Evolutionary conservation across 768 basidiomycete species (phyloP).

Genomic region (Russula ochroleuca): DNA sequence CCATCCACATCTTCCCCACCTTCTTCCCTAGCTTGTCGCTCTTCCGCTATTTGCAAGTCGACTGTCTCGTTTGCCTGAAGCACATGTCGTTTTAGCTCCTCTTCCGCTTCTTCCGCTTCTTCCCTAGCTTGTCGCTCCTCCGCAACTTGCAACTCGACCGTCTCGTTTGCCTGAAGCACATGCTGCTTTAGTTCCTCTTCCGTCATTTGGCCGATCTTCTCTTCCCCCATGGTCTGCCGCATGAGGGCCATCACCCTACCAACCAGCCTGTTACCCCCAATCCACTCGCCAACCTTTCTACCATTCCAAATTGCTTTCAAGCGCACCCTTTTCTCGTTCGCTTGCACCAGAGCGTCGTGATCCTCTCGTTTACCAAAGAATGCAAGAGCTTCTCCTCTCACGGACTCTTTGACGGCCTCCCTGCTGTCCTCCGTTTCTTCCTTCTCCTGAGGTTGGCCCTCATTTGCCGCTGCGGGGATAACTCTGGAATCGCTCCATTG

Average conservation of each 20-base stretch:
- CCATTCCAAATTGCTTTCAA: constrained; percentile 50
- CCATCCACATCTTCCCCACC: not conserved
- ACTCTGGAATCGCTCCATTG: constrained; percentile 31
- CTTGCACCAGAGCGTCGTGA: constrained; percentile 39
- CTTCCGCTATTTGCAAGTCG: not conserved
- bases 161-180: constrained; percentile 22
- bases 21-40: not conserved
- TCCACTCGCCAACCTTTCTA: constrained; percentile 51
- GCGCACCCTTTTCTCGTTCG: constrained; percentile 32
- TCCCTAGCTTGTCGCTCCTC: constrained; percentile 8
- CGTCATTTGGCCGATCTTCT: constrained; percentile 35
- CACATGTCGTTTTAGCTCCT: too few species aligned
- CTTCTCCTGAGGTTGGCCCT: not conserved
- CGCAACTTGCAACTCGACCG: not conserved
- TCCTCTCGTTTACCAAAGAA: constrained; percentile 50
- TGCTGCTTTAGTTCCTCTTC: constrained; percentile 23
- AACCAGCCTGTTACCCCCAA: constrained; percentile 42
- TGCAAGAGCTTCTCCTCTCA: constrained; percentile 45
- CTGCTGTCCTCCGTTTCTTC: not conserved
- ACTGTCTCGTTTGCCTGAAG: not conserved
- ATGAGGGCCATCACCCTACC: constrained; percentile 52
- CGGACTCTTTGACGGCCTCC: not conserved
- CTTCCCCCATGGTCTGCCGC: constrained; percentile 44
- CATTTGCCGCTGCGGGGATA: not conserved
- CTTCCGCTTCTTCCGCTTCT: too few species aligned